phyloP scores from a whole-genome alignment of 1,139 yeast species.

The Insectozyma bohioensis region DNA sequence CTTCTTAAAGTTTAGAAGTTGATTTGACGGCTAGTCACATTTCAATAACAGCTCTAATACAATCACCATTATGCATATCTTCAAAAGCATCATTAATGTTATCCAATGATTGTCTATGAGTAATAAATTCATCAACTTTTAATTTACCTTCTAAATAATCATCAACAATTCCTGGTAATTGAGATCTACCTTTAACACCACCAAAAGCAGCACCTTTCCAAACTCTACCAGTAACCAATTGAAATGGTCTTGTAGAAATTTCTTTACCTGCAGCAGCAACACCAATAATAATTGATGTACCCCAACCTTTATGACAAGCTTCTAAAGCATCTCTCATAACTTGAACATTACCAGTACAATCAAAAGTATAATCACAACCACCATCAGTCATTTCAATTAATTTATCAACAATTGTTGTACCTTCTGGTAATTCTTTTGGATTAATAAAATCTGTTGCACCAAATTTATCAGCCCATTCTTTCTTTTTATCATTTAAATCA shows the following conservation, averaged over 20 bases:
- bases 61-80: slow-evolving; percentile 91
- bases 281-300: slow-evolving; percentile 90
- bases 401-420: slow-evolving; percentile 77
- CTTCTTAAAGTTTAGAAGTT: slow-evolving; percentile 9
- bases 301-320: slow-evolving; percentile 99
- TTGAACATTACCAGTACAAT: slow-evolving; percentile 93
- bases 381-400: slow-evolving; percentile 92
- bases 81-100: slow-evolving; percentile 88
- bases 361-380: slow-evolving; percentile 93
- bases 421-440: slow-evolving; percentile 72
- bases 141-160: slow-evolving; percentile 80
- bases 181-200: slow-evolving; percentile 96
- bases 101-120: slow-evolving; percentile 78
- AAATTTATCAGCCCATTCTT: slow-evolving; percentile 81
- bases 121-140: slow-evolving; percentile 92
- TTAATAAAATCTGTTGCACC: slow-evolving; percentile 96
- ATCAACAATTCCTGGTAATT: slow-evolving; percentile 86
- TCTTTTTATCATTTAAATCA: slow-evolving; percentile 82
- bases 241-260: slow-evolving; percentile 96
- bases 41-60: slow-evolving; percentile 87
- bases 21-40: slow-evolving; percentile 23
- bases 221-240: slow-evolving; percentile 96
- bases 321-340: slow-evolving; percentile 97
- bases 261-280: slow-evolving; percentile 99
- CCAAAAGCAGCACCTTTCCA: slow-evolving; percentile 99